phyloP scores from a whole-genome alignment of 2,329 filamentous ascomycete species.

The Rhynchosporium agropyri region DNA sequence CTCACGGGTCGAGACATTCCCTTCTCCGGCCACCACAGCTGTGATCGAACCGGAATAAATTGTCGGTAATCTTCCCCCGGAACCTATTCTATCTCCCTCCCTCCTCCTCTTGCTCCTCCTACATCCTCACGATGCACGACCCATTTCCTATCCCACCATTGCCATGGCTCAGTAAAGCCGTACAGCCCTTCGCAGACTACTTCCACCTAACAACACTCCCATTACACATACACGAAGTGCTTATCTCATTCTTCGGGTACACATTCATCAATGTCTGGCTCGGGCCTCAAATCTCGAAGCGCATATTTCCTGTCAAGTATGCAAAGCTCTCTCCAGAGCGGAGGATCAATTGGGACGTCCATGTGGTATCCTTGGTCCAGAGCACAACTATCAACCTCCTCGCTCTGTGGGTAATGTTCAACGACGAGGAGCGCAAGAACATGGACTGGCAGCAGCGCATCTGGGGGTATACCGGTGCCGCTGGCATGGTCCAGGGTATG shows the following conservation, averaged over 20 bases:
- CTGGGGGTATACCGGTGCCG: constrained; percentile 75
- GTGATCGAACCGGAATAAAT: constrained; percentile 1
- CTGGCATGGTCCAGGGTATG: constrained; percentile 74
- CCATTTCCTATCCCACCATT: constrained; percentile 64
- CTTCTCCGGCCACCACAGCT: constrained; percentile 2
- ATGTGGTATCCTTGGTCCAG: constrained; percentile 83
- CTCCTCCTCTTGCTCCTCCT: constrained; percentile 8
- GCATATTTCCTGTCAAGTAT: constrained; percentile 67
- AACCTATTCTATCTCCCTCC: background rate
- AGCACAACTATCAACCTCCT: constrained; percentile 70
- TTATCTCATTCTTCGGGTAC: constrained; percentile 69
- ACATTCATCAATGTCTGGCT: constrained; percentile 66
- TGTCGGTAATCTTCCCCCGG: constrained; percentile 2
- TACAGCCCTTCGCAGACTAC: constrained; percentile 66
- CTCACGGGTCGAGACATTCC: constrained; percentile 8
- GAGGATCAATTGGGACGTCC: constrained; percentile 79
- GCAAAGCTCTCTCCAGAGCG: constrained; percentile 61
- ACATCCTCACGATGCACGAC: constrained; percentile 63
- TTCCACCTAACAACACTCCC: constrained; percentile 68
- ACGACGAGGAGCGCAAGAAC: constrained; percentile 65
- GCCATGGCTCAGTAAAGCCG: constrained; percentile 54
- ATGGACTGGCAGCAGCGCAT: constrained; percentile 71
- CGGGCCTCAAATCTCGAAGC: constrained; percentile 66
- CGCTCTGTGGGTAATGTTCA: constrained; percentile 72
- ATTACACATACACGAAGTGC: constrained; percentile 76